These are phyloP conservation scores for Viola pubescens DNA, from an alignment of 441 rosid species.

Conservation along the genomic window DNA sequence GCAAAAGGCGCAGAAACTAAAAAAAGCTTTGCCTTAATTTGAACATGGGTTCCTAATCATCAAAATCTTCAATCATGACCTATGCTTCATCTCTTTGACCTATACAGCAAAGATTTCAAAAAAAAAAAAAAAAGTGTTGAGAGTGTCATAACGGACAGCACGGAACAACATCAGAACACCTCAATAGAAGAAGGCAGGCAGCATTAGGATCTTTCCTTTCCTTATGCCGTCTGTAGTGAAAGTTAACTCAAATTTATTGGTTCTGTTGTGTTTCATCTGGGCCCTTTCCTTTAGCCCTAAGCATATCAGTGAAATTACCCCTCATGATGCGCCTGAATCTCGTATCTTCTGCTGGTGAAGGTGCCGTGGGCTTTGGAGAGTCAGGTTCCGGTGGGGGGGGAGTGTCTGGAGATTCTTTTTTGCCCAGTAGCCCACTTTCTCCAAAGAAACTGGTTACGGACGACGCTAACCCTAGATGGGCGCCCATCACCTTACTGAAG, in stretches of 20 bases:
- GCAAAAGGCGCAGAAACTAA: too few species aligned
- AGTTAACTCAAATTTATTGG: constrained; percentile 10
- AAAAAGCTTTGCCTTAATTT: too few species aligned
- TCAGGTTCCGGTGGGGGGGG: constrained; percentile 32
- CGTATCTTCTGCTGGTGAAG: constrained; percentile 60
- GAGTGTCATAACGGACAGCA: too few species aligned
- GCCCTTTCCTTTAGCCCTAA: constrained; percentile 56
- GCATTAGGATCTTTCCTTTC: too few species aligned
- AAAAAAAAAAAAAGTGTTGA: too few species aligned
- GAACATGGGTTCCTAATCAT: too few species aligned
- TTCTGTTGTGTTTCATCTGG: constrained; percentile 48
- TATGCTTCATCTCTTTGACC: too few species aligned
- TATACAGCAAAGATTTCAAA: too few species aligned
- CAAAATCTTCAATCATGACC: too few species aligned
- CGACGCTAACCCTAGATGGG: constrained; percentile 85
- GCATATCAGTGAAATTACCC: constrained; percentile 84
- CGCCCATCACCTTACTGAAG: constrained; percentile 88
- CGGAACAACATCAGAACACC: too few species aligned
- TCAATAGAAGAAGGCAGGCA: too few species aligned
- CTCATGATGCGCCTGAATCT: constrained; percentile 92
- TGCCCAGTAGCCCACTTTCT: constrained; percentile 72
- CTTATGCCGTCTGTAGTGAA: too few species aligned
- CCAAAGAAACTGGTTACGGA: constrained; percentile 87
- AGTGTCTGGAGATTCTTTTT: constrained; percentile 55
- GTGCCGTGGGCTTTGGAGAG: constrained; percentile 38